Evolutionary conservation across 2,329 filamentous ascomycete species (phyloP), one percentile per base, ranked within the genome.

Genomic region (Catunica adiposa): DNA sequence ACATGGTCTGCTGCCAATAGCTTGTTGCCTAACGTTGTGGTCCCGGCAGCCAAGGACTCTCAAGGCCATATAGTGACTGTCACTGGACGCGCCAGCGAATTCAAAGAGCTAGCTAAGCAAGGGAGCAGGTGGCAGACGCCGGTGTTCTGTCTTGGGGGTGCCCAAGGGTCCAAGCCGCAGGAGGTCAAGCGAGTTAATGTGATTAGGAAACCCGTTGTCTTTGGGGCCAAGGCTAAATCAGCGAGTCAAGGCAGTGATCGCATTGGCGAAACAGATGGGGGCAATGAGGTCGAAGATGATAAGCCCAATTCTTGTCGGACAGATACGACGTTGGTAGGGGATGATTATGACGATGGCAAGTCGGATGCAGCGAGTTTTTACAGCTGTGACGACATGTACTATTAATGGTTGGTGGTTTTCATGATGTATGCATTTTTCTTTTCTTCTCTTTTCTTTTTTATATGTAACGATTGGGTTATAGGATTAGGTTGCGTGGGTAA

Each of bases 61-160:
- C 26, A 51, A 7, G 69, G 69, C 22, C 29, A 23, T 22, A 9
- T 3, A 8, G 55, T 59, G 7, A 58, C 59, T 5, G 90, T 96
- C 67, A 92, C 86, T 62, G 83, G 80, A 72, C 96, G 95, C 79
- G 89, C 90, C 8, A 94, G 87, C 23, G 88, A 95, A 69, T 97
- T 94, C 77, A 87, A 82, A 71, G 81, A 96, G 22, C 76, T 95
- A 57, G 87, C 90, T 7, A 75, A 74, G 62, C 88, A 92, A 79
- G 92, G 92, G 54, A 86, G 95, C 56, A 83, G 82, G 68, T 98
- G 92, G 92, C 84, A 95, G 74, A 94, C 86, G 59, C 88, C 90
- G 8, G 81, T 98, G 64, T 98, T 98, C 73, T 83, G 80, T 59
- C 84, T 97, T 62, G 90, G 92, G 51, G 50, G 50, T 15, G 50